These are phyloP conservation scores for Alternaria atra DNA, from an alignment of 2,329 filamentous ascomycete species.

Conservation along the genomic window DNA sequence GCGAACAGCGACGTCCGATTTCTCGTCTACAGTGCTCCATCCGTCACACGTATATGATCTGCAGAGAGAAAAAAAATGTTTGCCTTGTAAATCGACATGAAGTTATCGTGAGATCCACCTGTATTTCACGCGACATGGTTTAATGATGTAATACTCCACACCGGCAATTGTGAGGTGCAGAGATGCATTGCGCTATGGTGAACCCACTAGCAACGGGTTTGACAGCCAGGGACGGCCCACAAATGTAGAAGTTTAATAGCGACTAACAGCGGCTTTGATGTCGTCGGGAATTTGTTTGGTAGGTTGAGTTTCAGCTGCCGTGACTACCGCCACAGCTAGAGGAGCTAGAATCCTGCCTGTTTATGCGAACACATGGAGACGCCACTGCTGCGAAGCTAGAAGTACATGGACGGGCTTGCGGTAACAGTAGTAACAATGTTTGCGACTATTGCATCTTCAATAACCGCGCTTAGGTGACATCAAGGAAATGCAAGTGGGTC, in stretches of 20 bases:
- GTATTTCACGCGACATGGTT: neutral
- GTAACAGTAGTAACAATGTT: neutral
- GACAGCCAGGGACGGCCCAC: constrained; percentile 2
- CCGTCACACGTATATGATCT: neutral
- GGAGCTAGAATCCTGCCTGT: neutral
- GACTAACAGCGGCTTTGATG: neutral
- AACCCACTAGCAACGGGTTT: neutral
- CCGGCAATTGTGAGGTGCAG: neutral
- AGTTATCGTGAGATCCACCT: neutral
- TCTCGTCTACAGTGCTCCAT: neutral
- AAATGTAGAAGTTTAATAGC: neutral
- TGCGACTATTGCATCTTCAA: neutral
- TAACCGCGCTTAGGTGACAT: neutral
- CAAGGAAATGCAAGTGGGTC: constrained; percentile 2
- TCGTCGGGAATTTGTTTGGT: neutral
- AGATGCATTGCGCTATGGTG: neutral
- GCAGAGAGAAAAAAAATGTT: neutral
- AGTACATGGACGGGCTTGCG: neutral
- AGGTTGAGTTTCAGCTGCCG: neutral
- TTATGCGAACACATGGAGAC: neutral
- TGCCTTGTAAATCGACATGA: neutral
- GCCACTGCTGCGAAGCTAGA: neutral
- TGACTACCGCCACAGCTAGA: neutral
- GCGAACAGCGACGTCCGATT: neutral
- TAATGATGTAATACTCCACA: constrained; percentile 4